Percentiles rank a stretch among this genome's conserved stretches.
phyloP scores from a whole-genome alignment of 352 stramenopile genomes.

The Pythium periplocum region DNA sequence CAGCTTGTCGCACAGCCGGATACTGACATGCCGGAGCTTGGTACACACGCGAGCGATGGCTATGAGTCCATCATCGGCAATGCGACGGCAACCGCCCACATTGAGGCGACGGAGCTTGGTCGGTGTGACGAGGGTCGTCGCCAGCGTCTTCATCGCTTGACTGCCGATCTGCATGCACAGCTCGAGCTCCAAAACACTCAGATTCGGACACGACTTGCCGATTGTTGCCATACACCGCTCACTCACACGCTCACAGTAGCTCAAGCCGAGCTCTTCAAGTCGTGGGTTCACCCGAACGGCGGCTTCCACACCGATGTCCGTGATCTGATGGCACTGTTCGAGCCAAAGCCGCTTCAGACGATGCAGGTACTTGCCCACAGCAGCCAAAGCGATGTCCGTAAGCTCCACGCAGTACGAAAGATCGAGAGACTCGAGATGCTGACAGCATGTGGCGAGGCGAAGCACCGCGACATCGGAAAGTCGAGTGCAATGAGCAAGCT shows the following conservation, averaged over 20 bases:
- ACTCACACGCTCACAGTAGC: slow-evolving; percentile 63
- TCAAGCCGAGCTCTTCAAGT: slow-evolving; percentile 54
- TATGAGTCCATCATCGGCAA: slow-evolving; percentile 75
- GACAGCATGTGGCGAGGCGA: slow-evolving; percentile 35
- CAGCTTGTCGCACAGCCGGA: slow-evolving; percentile 78
- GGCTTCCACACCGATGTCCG: slow-evolving; percentile 70
- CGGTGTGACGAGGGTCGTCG: slow-evolving; percentile 29
- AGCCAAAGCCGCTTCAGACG: slow-evolving; percentile 33
- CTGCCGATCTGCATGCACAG: slow-evolving; percentile 61
- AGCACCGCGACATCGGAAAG: slow-evolving; percentile 42
- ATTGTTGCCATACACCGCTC: slow-evolving; percentile 56
- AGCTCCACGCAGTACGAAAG: slow-evolving; percentile 61
- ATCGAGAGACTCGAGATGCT: slow-evolving; percentile 73
- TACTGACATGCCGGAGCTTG: slow-evolving; percentile 61
- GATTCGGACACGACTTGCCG: slow-evolving; percentile 34
- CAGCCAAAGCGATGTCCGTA: slow-evolving; percentile 45
- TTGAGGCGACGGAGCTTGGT: slow-evolving; percentile 61
- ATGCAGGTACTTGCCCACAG: slow-evolving; percentile 45
- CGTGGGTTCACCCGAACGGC: slow-evolving; percentile 39
- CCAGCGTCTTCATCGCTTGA: slow-evolving; percentile 52
- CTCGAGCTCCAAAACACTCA: slow-evolving; percentile 45
- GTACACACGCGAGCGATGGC: slow-evolving; percentile 58
- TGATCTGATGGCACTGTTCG: slow-evolving; percentile 63
- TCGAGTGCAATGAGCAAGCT: slow-evolving; percentile 29
- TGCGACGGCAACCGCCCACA: slow-evolving; percentile 67